Evolutionary conservation across 768 basidiomycete genomes (phyloP), one percentile per base, ranked within the genome.

Genomic region (Termitomyces sp.): DNA sequence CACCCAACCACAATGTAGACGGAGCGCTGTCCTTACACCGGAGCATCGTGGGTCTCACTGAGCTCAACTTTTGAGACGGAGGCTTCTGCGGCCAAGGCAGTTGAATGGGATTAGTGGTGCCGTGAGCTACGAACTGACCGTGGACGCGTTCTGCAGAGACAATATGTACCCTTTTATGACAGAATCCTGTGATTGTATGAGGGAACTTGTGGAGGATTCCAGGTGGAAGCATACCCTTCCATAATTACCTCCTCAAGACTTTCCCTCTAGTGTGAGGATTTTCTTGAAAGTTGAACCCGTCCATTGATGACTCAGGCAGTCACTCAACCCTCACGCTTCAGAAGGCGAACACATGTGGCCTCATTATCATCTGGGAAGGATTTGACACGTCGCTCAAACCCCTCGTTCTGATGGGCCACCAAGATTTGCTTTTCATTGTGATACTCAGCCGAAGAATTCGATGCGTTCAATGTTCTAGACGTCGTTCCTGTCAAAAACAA

Each of bases 341-440:
- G 9, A 84, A 82, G 60, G 81, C 93, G 62, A 90, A 91, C 66
- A 87, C 82, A 0, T 88, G 87, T 60, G 90, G 81, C 0, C 74
- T 91, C n/a, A 67, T 89, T 8, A 88, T 81, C 64, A 79, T 82
- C 47, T 91, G 89, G 88, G 71, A 77, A 51, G 90, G 89, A 1
- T 76, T 79, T 3, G 76, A 89, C 59, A 55, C 66, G 11, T 69
- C 74, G 0, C 72, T 88, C n/a, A 87, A 88, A 65, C 90, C 90
- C 0, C 60, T 90, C 15, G 71, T 92, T 12, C 67, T 88, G 41
- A 77, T 80, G n/a, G 85, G 78, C 2, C 86, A 88, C 64, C 84
- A 86, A 74, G 85, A 84, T 80, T 42, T 26, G 67, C 19, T 21
- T 41, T 43, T n/a, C 21, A 11, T 10, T 30, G 19, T 19, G 17